Conservation (phyloP, 192 early-diverging fungal species). For the Entomortierella parvispora region DNA sequence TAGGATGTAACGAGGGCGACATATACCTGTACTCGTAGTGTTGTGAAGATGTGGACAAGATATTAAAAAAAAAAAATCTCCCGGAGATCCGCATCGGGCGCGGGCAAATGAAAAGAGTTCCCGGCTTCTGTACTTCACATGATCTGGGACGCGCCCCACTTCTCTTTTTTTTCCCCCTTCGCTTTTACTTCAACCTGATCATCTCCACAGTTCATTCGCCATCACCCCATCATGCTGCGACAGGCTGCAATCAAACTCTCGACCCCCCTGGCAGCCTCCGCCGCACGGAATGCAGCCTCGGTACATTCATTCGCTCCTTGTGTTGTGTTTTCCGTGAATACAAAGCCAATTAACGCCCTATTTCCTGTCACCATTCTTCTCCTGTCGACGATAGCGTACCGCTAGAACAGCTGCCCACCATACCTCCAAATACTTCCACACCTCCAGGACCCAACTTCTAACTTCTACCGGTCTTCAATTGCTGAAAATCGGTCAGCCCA, state of each 20-base stretch:
- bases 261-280: not conserved
- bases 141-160: not conserved
- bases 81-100: not conserved
- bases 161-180: not conserved
- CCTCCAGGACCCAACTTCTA: no score
- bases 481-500: not conserved
- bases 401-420: no score
- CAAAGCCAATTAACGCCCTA: no score
- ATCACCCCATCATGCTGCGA: not conserved
- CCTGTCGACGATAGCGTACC: no score
- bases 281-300: not conserved
- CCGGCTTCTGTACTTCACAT: not conserved
- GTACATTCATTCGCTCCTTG: no score
- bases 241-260: not conserved
- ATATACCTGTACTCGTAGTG: slow-evolving; percentile 64
- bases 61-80: no score
- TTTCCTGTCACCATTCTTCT: no score
- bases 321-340: no score
- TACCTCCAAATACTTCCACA: no score
- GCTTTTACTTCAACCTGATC: not conserved
- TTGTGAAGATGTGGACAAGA: not conserved
- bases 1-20: slow-evolving; percentile 68
- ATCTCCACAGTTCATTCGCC: not conserved
- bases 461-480: not conserved
- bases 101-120: not conserved